Base-by-base conservation (phyloP, 106 monocot species). In the Hemerocallis citrina region DNA sequence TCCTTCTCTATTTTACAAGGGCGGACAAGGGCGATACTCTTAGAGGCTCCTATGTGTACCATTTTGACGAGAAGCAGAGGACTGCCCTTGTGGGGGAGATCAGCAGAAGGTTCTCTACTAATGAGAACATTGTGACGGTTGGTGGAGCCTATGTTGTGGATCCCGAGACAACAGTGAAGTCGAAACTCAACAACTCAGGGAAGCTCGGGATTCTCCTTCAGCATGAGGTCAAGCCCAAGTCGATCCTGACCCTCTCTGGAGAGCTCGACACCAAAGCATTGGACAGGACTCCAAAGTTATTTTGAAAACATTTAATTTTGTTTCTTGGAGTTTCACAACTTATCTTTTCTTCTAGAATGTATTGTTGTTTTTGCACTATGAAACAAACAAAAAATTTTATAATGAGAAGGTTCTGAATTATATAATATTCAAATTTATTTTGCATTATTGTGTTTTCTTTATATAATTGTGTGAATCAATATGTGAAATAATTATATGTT, bases 221-320 rank as follows among this genome's bases (percentile, higher is more conserved):
- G 70, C 96, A 91, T 36, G 84, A 87, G 73, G 33, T 96, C 30
- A 84, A 67, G 61, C 90, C 90, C 1, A 90, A 79, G 51, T 84
- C 83, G 0, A 15, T 96, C 32, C 69, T 96, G 21, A 96, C 96
- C 10, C 48, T 96, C 55, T 91, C 90, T 0, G 81, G 87, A 2
- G 96, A 96, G 68, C 81, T 90, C 5, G 96, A 96, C 42, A 87
- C 96, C 34, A 96, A 91, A 57, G 86, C 81, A 17, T 61, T 91
- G 81, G 86, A 96, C 25, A 78, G 68, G 72, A 59, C 77, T 37
- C 96, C 96, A 13, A 83, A 74, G 72, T 96, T 96, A n/a, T n/a
- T n/a, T n/a, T n/a, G n/a, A n/a, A n/a, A n/a, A n/a, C n/a, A n/a
- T n/a, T n/a, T n/a, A n/a, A n/a, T n/a, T n/a, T n/a, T n/a, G n/a